Conservation (phyloP, 2,329 filamentous ascomycete species). For the Xylariomycetidae sp. region DNA sequence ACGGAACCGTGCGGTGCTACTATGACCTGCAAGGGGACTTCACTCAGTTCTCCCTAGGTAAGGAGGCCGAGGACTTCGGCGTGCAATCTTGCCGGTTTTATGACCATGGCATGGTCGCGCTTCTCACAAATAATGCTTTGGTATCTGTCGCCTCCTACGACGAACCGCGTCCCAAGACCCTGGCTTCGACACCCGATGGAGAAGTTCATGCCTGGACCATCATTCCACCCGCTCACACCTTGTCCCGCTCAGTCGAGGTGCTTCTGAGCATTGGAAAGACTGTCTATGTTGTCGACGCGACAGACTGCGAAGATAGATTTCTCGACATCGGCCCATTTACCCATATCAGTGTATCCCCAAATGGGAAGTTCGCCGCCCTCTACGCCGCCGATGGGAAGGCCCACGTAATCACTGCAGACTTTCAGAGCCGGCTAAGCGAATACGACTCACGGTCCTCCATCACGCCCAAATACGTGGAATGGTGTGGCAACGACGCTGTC, state of each 20-base stretch:
- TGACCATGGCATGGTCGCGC: slow-evolving; percentile 83
- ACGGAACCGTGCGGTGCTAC: slow-evolving; percentile 87
- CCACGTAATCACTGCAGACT: slow-evolving; percentile 93
- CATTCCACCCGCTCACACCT: slow-evolving; percentile 79
- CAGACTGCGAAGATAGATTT: slow-evolving; percentile 85
- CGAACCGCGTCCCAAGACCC: slow-evolving; percentile 80
- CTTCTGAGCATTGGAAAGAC: slow-evolving; percentile 81
- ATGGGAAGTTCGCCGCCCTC: slow-evolving; percentile 81
- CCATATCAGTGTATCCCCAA: slow-evolving; percentile 86
- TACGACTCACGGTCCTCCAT: slow-evolving; percentile 86
- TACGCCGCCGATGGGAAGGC: slow-evolving; percentile 82
- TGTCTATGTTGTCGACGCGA: slow-evolving; percentile 80
- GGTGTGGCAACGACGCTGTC: slow-evolving; percentile 94
- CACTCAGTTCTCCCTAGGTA: slow-evolving; percentile 85
- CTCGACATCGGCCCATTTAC: slow-evolving; percentile 90
- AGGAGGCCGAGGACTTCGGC: slow-evolving; percentile 82
- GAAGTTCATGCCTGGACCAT: slow-evolving; percentile 84
- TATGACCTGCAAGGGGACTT: slow-evolving; percentile 93
- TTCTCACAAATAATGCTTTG: slow-evolving; percentile 82
- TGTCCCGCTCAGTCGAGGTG: slow-evolving; percentile 90
- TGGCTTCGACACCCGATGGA: slow-evolving; percentile 73
- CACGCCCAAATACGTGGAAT: slow-evolving; percentile 80
- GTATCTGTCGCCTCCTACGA: slow-evolving; percentile 85
- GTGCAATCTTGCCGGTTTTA: slow-evolving; percentile 92
- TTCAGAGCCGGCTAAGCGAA: slow-evolving; percentile 86